Base-by-base conservation (phyloP, 352 stramenopile genomes). In the Pythium folliculosum region DNA sequence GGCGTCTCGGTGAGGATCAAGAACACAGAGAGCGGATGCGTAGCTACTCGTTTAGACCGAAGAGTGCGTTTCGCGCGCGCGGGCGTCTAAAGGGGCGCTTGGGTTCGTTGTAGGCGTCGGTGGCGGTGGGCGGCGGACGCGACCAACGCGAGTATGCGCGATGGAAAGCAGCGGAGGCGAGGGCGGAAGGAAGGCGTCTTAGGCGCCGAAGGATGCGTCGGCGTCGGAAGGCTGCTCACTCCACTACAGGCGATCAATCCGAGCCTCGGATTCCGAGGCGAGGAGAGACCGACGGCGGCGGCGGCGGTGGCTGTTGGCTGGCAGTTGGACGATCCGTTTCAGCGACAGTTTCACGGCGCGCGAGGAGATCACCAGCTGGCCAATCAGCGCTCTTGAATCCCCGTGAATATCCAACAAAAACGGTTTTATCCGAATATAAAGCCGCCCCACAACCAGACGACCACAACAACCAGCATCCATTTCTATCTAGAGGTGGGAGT, bases 291-390 rank as follows among this genome's bases (percentile, higher is more conserved):
- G 45, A 35, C 32, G 49, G 63, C 60, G 63, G 63, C 63, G 64
- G 50, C 19, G 45, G 22, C 32, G 49, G 63, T 65, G 63, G 63
- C 63, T 70, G 50, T 70, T 70, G 63, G 63, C 63, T 70, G 56
- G 63, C 55, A 70, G 63, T 70, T 70, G 55, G 56, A 65, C 56
- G 63, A 64, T 70, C 63, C 63, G 63, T 70, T 70, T 70, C 63
- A 51, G 63, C 55, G 56, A 60, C 63, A 70, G 63, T 70, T 70
- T 48, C 48, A 57, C 60, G 50, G 50, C 25, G 50, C 25, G 55
- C 35, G 47, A 54, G 27, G 25, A 37, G 54, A 59, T 64, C 55
- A n/a, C 22, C 19, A 55, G 47, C n/a, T 25, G 45, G 47, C 63
- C 63, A 70, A 70, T 70, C 63, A 70, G 19, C 38, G 6, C 0